Evolutionary conservation across 1,139 yeast genomes (phyloP).

Genomic region (Candida sanyaensis): DNA sequence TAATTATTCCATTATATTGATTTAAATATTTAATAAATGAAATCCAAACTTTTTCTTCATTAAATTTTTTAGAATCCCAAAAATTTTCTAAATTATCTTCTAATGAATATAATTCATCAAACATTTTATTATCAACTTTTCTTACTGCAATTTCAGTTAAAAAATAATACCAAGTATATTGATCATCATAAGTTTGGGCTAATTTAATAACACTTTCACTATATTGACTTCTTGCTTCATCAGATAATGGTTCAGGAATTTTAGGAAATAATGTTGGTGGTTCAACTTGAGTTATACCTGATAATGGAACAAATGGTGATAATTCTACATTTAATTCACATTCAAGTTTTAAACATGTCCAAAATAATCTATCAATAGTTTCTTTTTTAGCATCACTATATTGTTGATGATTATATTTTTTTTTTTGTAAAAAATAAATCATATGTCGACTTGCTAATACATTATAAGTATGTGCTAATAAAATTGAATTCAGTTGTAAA

Average conservation of each 20-base stretch:
- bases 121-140: conserved; percentile 46
- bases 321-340: conserved; percentile 47
- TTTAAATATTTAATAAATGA: conserved; percentile 37
- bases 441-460: conserved; percentile 36
- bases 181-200: conserved; percentile 36
- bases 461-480: conserved; percentile 37
- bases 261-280: conserved; percentile 48
- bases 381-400: conserved; percentile 12
- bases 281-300: conserved; percentile 41
- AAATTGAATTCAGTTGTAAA: conserved; percentile 38
- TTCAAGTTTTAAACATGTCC: conserved; percentile 49
- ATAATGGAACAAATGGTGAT: conserved; percentile 42
- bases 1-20: conserved; percentile 44
- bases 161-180: conserved; percentile 49
- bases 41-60: conserved; percentile 27
- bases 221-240: conserved; percentile 20
- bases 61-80: conserved; percentile 34
- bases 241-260: conserved; percentile 32
- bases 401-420: conserved; percentile 6
- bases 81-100: conserved; percentile 15
- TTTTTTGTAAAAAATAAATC: conserved; percentile 30
- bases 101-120: conserved; percentile 37
- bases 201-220: conserved; percentile 29
- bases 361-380: conserved; percentile 31
- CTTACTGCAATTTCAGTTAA: conserved; percentile 52